Evolutionary conservation across 441 rosid species (phyloP).

Genomic region (Eutrema salsugineum): DNA sequence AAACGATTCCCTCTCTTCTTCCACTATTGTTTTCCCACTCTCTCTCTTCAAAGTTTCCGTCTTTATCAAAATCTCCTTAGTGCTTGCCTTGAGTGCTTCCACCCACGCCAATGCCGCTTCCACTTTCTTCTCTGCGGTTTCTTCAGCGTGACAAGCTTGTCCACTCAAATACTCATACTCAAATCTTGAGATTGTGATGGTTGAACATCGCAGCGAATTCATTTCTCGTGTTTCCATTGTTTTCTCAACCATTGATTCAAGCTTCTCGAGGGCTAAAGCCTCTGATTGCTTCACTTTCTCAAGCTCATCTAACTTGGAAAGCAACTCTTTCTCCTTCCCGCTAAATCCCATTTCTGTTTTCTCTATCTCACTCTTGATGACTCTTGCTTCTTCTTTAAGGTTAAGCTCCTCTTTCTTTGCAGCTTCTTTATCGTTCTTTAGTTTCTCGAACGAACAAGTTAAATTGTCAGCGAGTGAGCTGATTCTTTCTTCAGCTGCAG

Average conservation of each 20-base stretch:
- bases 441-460: conserved; percentile 49
- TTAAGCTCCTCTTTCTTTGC: conserved; percentile 55
- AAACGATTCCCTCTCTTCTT: conserved; percentile 48
- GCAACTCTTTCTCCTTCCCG: conserved; percentile 51
- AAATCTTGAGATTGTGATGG: conserved; percentile 64
- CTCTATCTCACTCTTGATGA: conserved; percentile 41
- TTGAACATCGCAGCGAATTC: conserved; percentile 37
- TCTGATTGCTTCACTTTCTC: conserved; percentile 56
- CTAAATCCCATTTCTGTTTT: conserved; percentile 52
- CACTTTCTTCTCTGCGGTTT: conserved; percentile 75
- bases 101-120: conserved; percentile 90
- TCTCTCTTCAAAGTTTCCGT: conserved; percentile 46
- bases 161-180: conserved; percentile 78
- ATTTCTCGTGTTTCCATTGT: conserved; percentile 49
- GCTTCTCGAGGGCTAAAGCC: conserved; percentile 48
- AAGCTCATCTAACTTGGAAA: conserved; percentile 57
- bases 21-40: conserved; percentile 43
- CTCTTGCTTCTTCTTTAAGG: conserved; percentile 41
- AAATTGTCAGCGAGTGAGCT: conserved; percentile 46
- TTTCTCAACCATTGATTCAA: conserved; percentile 42
- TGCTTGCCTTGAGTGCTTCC: conserved; percentile 70
- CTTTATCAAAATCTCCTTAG: conserved; percentile 62
- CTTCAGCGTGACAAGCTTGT: conserved; percentile 58
- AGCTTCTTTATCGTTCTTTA: conserved; percentile 55
- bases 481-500: conserved; percentile 54